Conservation (phyloP, 257 asterid genomes). For the Cinchona pubescens region DNA sequence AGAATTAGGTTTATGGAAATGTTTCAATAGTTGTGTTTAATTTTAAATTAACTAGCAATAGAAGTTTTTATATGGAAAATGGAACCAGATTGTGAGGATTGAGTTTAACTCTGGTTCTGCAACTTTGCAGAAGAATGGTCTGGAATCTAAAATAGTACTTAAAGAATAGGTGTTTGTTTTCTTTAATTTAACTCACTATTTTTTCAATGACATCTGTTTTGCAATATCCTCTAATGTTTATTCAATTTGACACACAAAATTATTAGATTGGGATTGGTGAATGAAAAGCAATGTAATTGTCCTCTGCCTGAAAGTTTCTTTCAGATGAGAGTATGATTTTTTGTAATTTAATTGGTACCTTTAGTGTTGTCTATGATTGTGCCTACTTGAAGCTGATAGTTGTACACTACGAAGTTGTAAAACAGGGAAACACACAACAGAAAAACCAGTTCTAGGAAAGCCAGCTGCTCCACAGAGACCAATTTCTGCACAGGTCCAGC, state of each 20-base stretch:
- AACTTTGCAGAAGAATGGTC: no score
- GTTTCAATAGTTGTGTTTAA: no score
- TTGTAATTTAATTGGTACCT: neutral
- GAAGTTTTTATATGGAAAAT: no score
- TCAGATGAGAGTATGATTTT: neutral
- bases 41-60: no score
- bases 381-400: neutral
- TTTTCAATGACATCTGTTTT: neutral
- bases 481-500: slow-evolving; percentile 32
- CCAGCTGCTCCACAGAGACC: slow-evolving; percentile 43
- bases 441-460: slow-evolving; percentile 37
- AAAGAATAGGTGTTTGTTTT: no score
- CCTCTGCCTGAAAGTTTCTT: neutral
- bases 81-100: no score
- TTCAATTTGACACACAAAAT: neutral
- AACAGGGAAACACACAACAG: slow-evolving; percentile 49
- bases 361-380: neutral
- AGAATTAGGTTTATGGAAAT: neutral
- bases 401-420: slow-evolving; percentile 34
- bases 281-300: neutral
- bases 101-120: neutral
- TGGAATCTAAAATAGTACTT: no score
- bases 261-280: neutral
- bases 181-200: no score
- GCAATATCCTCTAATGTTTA: no score